Base-by-base conservation (phyloP, 768 basidiomycete species). In the Jaapia argillacea region DNA sequence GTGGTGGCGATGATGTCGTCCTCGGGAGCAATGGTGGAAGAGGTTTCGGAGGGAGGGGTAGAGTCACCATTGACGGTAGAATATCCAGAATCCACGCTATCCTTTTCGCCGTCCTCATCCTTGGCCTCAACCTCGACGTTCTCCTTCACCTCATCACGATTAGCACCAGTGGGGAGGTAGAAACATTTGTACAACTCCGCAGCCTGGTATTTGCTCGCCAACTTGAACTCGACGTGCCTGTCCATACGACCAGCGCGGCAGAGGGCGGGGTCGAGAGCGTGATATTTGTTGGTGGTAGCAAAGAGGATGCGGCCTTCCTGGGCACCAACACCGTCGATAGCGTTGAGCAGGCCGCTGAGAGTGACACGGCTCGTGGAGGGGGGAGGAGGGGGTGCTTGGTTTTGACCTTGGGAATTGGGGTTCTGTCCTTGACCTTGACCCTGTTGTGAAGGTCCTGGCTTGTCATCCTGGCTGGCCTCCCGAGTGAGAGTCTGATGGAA, bases 261-360 rank as follows among this genome's bases (percentile, higher is more conserved):
- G 21, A 89, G 69, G 1, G 86, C 87, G 2, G 81, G 70, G 51
- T 88, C 86, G 22, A 90, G 75, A 1, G 74, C 63, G 5, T 59
- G 54, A 58, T 81, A 84, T 50, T 80, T 76, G 64, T 89, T 88
- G 1, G 84, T 85, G 3, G 84, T 86, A 3, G 85, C 85, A 42
- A 84, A 85, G 5, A 85, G 65, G 23, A 89, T 72, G 1, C 86
- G 81, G n/a, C 85, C 86, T 61, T 89, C 85, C 52, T 82, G 79
- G 1, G 86, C 85, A 3, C 72, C 77, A 40, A 86, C 75, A 24
- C 85, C 86, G 51, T 88, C 85, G 21, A 88, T 70, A n/a, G 81
- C 79, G 43, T 85, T 85, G 4, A 88, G 69, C 5, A 89, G 69
- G 12, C 85, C 85, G 39, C 79, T 82, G 33, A 88, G 74, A 18